Evolutionary conservation across 805 yeast species (phyloP).

Genomic region (Torulaspora gathmanii): DNA sequence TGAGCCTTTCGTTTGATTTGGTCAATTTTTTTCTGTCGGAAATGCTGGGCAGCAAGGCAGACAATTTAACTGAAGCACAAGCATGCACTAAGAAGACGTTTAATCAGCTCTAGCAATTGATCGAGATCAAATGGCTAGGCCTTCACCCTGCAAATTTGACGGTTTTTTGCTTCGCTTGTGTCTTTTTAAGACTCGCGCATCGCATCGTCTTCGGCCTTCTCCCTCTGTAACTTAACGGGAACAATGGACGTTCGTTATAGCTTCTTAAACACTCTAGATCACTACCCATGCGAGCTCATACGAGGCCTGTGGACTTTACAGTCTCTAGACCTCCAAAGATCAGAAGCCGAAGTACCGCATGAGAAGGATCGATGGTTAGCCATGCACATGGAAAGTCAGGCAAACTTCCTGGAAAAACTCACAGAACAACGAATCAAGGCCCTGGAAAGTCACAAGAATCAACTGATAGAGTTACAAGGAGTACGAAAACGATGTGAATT

Average conservation of each 20-base stretch:
- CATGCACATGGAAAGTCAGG: constrained; percentile 14
- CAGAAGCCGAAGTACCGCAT: constrained; percentile 11
- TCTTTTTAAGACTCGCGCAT: no score
- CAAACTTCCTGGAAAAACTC: constrained; percentile 13
- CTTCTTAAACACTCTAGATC: constrained; percentile 40
- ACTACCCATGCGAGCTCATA: constrained; percentile 42
- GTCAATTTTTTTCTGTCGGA: not conserved
- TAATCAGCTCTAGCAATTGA: no score
- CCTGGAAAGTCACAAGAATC: constrained; percentile 10
- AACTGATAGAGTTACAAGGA: constrained; percentile 11
- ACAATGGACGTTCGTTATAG: constrained; percentile 37
- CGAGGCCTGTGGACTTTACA: constrained; percentile 42
- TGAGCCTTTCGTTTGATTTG: no score
- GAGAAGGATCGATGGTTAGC: constrained; percentile 15
- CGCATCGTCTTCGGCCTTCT: no score
- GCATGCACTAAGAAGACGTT: no score
- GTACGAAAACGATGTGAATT: constrained; percentile 7
- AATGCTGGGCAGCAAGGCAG: no score
- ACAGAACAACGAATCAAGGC: constrained; percentile 11
- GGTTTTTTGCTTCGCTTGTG: no score
- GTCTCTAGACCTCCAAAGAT: constrained; percentile 30
- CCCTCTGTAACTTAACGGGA: no score
- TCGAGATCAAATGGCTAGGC: no score
- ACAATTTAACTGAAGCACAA: no score
- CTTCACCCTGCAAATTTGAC: no score